Evolutionary conservation across 176 grass and related monocot species (phyloP), one percentile per base, ranked within the genome.

Genomic region (Avena sativa): DNA sequence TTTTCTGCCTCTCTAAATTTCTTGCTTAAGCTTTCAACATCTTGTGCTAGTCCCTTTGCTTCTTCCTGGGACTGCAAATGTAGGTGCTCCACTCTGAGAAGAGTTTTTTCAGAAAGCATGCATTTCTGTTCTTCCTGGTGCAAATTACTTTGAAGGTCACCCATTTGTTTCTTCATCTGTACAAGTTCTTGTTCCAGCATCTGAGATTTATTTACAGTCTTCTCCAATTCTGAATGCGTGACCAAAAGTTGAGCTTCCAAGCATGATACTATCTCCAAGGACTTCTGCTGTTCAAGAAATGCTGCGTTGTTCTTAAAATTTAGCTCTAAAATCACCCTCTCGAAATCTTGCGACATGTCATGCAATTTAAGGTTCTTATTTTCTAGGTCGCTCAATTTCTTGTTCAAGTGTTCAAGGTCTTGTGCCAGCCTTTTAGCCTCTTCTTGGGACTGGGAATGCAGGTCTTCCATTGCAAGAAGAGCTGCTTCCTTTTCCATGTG

Each of bases 151-250:
- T 85, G 81, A 59, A 84, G 74, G 20, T 23, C 55, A 88, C 65
- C 17, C 6, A 60, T 38, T 78, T 91, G 56, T 43, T 72, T 36
- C 30, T 61, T 85, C 76, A 46, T 79, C 46, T 66, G 28, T 20
- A 76, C 63, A 72, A 87, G 82, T 91, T 88, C 65, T n/a, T 79
- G 44, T 32, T 84, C 74, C 60, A 79, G 63, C 56, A 65, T 56
- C 66, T 68, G 74, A 23, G 74, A 40, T 80, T 82, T 80, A 36
- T 81, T 79, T 81, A 74, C 57, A 26, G n/a, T 79, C 49, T 88
- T 85, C 80, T 85, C 68, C 53, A 81, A 79, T 74, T 77, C 81
- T 1, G 48, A 84, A 38, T 74, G 64, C 8, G 79, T 32, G 48
- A 28, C 26, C 58, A 78, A 67, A 78, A 68, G 13, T 19, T 86